phyloP scores from a whole-genome alignment of 2,329 filamentous ascomycete genomes.

The Chaetomiaceae sp. region DNA sequence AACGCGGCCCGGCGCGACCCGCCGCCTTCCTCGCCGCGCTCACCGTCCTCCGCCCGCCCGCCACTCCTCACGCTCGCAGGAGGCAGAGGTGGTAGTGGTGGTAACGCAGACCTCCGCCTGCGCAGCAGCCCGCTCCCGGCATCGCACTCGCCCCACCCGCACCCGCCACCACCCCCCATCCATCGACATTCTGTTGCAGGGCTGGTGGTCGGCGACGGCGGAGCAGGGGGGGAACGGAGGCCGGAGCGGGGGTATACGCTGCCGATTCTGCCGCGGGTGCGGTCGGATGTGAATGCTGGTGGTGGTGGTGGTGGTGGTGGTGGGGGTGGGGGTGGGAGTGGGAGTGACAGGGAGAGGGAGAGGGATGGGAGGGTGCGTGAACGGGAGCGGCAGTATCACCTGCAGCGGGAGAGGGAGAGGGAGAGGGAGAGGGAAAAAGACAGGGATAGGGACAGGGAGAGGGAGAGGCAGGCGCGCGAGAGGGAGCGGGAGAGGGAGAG shows the following conservation, averaged over 20 bases:
- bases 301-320: neutral
- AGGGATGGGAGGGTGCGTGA: neutral
- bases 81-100: no score
- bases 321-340: neutral
- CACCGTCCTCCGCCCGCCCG: no score
- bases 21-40: neutral
- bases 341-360: slow-evolving; percentile 9
- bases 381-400: neutral
- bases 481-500: slow-evolving; percentile 3
- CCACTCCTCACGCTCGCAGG: neutral
- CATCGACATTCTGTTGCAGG: neutral
- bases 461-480: neutral
- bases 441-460: neutral
- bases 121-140: neutral
- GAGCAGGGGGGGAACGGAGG: no score
- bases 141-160: neutral
- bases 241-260: neutral
- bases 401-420: slow-evolving; percentile 1
- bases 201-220: neutral
- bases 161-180: no score
- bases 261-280: neutral
- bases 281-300: neutral
- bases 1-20: slow-evolving; percentile 1
- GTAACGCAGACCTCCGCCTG: no score
- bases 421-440: neutral